Percentiles rank a stretch among this genome's conserved stretches.
Evolutionary conservation across 352 stramenopile genomes (phyloP).

Genomic region (Aphanomyces astaci): DNA sequence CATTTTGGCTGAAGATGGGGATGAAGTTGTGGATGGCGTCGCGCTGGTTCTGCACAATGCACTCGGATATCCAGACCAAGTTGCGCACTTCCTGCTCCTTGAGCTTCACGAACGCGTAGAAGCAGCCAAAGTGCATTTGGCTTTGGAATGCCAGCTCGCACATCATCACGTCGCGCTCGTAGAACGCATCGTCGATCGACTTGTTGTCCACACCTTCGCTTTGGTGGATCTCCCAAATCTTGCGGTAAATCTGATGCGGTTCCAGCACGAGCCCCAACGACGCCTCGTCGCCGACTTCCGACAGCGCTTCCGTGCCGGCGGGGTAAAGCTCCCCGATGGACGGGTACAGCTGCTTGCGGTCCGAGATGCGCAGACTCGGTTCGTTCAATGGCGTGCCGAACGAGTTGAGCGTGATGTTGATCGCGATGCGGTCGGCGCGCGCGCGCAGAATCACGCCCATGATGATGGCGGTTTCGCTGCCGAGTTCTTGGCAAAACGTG

Average conservation of each 20-base stretch:
- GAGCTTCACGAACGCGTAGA: conserved; percentile 99
- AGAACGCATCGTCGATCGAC: conserved; percentile 99
- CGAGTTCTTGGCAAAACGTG: conserved; percentile 91
- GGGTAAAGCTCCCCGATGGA: conserved; percentile 97
- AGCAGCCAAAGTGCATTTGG: conserved; percentile 98
- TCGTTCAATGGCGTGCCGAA: conserved; percentile 91
- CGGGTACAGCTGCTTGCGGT: conserved; percentile 96
- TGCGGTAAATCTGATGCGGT: conserved; percentile 93
- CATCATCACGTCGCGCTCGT: conserved; percentile 97
- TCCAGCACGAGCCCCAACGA: conserved; percentile 86
- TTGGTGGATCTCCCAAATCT: conserved; percentile 96
- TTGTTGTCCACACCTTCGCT: conserved; percentile 90
- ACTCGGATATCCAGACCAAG: conserved; percentile 99
- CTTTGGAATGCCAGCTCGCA: conserved; percentile 97
- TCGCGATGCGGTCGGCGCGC: conserved; percentile 95
- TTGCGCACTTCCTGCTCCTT: conserved; percentile 99
- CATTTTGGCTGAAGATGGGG: conserved; percentile 94
- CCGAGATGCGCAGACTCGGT: conserved; percentile 93
- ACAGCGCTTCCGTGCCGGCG: conserved; percentile 90
- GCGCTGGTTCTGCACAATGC: conserved; percentile 98
- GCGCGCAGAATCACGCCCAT: conserved; percentile 96
- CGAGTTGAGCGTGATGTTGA: conserved; percentile 99
- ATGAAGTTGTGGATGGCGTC: conserved; percentile 99
- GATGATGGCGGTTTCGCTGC: conserved; percentile 95
- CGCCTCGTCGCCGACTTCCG: conserved; percentile 88